A percentile compares a stretch with the other conserved stretches of the same genome.
Conservation (phyloP, 768 basidiomycete species). For the Pleurotus djamor region DNA sequence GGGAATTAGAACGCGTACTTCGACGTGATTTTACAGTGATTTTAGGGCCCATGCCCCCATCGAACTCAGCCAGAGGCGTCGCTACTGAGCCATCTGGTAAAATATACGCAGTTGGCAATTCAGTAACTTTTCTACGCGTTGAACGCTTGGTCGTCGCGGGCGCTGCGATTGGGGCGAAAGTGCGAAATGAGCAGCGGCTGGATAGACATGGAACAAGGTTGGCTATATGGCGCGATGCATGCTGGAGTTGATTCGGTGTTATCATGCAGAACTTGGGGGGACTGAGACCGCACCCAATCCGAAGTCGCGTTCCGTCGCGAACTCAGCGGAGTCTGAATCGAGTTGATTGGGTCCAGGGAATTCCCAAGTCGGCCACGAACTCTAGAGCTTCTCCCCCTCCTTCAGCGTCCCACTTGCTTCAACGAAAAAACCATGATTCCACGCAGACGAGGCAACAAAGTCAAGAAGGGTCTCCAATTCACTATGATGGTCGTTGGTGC, state of each 20-base stretch:
- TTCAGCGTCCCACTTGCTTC: too few relatives aligned
- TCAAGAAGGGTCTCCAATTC: slow-evolving; percentile 99
- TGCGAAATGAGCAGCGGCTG: not conserved
- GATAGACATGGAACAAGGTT: not conserved
- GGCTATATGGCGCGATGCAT: slow-evolving; percentile 8
- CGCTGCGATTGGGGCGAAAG: not conserved
- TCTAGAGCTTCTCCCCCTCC: too few relatives aligned
- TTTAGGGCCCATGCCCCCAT: slow-evolving; percentile 21
- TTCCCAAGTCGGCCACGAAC: too few relatives aligned
- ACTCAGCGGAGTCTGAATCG: slow-evolving; percentile 38
- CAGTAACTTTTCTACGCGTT: slow-evolving; percentile 52
- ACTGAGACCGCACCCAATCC: too few relatives aligned
- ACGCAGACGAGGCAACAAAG: slow-evolving; percentile 88
- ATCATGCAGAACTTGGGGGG: not conserved
- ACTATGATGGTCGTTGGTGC: slow-evolving; percentile 97
- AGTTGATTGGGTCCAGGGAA: too few relatives aligned
- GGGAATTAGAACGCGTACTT: not conserved
- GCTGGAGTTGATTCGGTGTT: not conserved
- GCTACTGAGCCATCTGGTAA: slow-evolving; percentile 42
- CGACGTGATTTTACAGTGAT: not conserved
- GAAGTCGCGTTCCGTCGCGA: slow-evolving; percentile 23
- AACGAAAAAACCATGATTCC: slow-evolving; percentile 70
- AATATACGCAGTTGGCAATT: slow-evolving; percentile 51
- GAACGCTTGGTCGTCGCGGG: slow-evolving; percentile 3
- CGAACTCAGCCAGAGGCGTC: slow-evolving; percentile 40